A percentile compares a stretch with the other conserved stretches of the same genome.
Conservation (phyloP, 805 yeast species). For the Cyberlindnera galapagoensis region DNA sequence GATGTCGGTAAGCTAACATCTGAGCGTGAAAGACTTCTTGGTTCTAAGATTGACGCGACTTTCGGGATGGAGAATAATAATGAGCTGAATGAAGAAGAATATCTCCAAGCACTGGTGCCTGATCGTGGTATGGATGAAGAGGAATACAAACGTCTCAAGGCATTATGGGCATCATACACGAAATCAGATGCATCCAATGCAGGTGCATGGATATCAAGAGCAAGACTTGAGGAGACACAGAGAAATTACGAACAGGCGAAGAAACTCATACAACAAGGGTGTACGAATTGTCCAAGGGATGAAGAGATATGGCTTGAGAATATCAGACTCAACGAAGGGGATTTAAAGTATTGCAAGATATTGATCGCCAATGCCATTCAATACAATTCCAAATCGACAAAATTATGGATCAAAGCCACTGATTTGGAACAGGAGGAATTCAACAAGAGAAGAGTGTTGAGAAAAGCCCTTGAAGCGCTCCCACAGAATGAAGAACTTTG, state of each 20-base stretch:
- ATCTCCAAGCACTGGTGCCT: slow-evolving; percentile 33
- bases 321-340: slow-evolving; percentile 50
- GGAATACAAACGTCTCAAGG: slow-evolving; percentile 53
- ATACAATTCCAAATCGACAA: slow-evolving; percentile 46
- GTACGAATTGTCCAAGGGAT: slow-evolving; percentile 54
- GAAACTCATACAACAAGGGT: slow-evolving; percentile 64
- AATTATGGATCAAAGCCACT: slow-evolving; percentile 68
- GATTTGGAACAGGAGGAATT: slow-evolving; percentile 54
- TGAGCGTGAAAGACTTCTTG: slow-evolving; percentile 58
- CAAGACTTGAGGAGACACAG: slow-evolving; percentile 67
- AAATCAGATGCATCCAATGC: slow-evolving; percentile 68
- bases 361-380: slow-evolving; percentile 63
- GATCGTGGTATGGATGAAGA: slow-evolving; percentile 27
- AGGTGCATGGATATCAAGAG: slow-evolving; percentile 82
- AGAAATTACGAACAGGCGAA: slow-evolving; percentile 51
- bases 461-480: slow-evolving; percentile 62
- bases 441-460: slow-evolving; percentile 50
- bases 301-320: slow-evolving; percentile 83
- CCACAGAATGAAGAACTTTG: slow-evolving; percentile 61
- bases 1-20: slow-evolving; percentile 47
- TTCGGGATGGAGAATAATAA: slow-evolving; percentile 12
- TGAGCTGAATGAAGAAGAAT: slow-evolving; percentile 22
- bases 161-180: slow-evolving; percentile 59
- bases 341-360: slow-evolving; percentile 40
- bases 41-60: slow-evolving; percentile 43